phyloP scores from a whole-genome alignment of 208 protist species.

The Trypanosomatidae sp. region DNA sequence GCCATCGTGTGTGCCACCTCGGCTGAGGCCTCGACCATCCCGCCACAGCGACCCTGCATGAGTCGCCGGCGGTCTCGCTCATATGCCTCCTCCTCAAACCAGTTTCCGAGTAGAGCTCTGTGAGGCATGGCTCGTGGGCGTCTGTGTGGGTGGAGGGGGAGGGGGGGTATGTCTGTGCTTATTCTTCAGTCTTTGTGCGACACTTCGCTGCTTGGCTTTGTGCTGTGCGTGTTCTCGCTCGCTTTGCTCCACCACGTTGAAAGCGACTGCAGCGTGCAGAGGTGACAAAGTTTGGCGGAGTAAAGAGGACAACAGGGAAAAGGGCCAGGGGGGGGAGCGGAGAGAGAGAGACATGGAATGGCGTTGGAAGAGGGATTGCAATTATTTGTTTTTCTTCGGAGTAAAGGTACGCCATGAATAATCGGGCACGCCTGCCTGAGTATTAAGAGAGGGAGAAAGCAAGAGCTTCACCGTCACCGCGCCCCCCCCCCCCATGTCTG shows the following conservation, averaged over 20 bases:
- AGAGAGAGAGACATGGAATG: neutral
- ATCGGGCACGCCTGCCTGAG: neutral
- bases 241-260: neutral
- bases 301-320: neutral
- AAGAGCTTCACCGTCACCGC: neutral
- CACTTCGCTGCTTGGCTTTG: no score
- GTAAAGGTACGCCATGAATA: neutral
- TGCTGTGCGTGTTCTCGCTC: neutral
- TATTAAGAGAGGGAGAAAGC: neutral
- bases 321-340: neutral
- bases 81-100: conserved; percentile 87
- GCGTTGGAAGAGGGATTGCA: neutral
- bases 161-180: neutral
- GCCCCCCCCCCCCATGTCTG: no score
- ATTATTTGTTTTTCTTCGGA: neutral
- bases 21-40: conserved; percentile 47
- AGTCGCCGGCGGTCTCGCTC: conserved; percentile 65
- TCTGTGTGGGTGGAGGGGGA: conserved; percentile 6
- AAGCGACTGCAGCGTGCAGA: neutral
- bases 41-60: conserved; percentile 67
- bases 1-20: conserved; percentile 66
- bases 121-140: conserved; percentile 47
- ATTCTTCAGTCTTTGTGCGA: no score
- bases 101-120: conserved; percentile 75
- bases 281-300: neutral